These are phyloP conservation scores for Tricholoma saponaceum DNA, from an alignment of 768 basidiomycete species.

Conservation along the genomic window DNA sequence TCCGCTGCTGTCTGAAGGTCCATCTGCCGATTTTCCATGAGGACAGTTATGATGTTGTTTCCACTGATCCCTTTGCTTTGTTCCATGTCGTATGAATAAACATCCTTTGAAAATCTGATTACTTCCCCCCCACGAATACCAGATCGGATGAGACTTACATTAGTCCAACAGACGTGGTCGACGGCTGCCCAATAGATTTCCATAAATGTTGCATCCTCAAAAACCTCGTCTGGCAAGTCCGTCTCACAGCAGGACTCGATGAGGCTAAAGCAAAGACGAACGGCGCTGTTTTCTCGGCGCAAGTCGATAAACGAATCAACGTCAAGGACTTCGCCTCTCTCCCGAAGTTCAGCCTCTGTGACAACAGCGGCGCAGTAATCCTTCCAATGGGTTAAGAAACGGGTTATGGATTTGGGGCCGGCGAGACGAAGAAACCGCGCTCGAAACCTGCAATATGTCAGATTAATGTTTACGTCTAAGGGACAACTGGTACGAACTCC, in stretches of 20 bases:
- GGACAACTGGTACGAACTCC: constrained; percentile 39
- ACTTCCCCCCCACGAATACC: not conserved
- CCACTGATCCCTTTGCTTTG: constrained; percentile 59
- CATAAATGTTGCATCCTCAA: constrained; percentile 50
- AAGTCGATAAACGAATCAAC: constrained; percentile 49
- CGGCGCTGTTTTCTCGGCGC: constrained; percentile 68
- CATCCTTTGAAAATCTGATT: constrained; percentile 38
- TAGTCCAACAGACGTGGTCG: constrained; percentile 69
- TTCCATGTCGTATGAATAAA: constrained; percentile 74
- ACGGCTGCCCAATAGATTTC: constrained; percentile 54
- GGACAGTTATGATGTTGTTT: constrained; percentile 67
- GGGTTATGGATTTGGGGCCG: constrained; percentile 42
- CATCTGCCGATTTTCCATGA: constrained; percentile 52
- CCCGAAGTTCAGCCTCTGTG: constrained; percentile 59
- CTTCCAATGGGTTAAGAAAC: constrained; percentile 50
- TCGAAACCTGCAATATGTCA: constrained; percentile 41
- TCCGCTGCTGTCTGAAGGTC: constrained; percentile 58
- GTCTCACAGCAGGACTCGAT: constrained; percentile 58
- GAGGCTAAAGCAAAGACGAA: constrained; percentile 58
- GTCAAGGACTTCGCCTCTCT: constrained; percentile 50
- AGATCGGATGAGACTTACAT: constrained; percentile 38
- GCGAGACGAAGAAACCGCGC: constrained; percentile 40
- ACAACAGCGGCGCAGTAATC: constrained; percentile 56
- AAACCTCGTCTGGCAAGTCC: constrained; percentile 60
- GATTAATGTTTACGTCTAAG: constrained; percentile 1